These are phyloP conservation scores for Epichloe hybrida DNA, from an alignment of 2,329 filamentous ascomycete species.

Conservation along the genomic window DNA sequence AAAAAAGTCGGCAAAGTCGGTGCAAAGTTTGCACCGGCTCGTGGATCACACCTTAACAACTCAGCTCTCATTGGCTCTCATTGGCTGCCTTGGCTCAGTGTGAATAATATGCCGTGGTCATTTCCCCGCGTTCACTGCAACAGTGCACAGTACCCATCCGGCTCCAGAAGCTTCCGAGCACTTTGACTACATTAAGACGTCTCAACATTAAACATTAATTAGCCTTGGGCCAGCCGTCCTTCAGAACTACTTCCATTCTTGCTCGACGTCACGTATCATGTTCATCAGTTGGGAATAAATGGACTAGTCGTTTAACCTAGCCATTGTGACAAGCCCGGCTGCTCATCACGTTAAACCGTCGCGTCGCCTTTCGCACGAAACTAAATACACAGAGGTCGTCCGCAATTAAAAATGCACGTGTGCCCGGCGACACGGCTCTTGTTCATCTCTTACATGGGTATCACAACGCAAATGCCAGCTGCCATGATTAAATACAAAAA, in stretches of 20 bases:
- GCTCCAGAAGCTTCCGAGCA: background rate
- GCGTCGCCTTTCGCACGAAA: background rate
- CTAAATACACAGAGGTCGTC: background rate
- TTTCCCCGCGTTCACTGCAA: background rate
- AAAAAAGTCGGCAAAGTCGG: no score
- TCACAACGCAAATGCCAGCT: background rate
- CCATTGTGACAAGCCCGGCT: no score
- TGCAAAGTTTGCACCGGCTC: no score
- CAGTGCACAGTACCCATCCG: background rate
- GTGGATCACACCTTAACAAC: no score
- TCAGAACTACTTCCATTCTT: background rate
- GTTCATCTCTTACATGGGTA: conserved; percentile 1
- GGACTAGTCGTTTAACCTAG: no score
- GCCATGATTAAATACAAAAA: background rate
- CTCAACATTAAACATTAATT: background rate
- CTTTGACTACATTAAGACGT: background rate
- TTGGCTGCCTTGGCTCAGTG: background rate
- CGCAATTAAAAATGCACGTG: background rate
- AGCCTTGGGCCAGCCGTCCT: background rate
- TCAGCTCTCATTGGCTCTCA: background rate
- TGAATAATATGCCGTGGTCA: background rate
- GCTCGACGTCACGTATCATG: no score
- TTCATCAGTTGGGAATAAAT: no score
- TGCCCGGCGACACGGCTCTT: background rate
- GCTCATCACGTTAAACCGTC: background rate